Evolutionary conservation across 371 early-diverging fungal genomes (phyloP), one percentile per base, ranked within the genome.

Genomic region (Basidiobolus heterosporus): DNA sequence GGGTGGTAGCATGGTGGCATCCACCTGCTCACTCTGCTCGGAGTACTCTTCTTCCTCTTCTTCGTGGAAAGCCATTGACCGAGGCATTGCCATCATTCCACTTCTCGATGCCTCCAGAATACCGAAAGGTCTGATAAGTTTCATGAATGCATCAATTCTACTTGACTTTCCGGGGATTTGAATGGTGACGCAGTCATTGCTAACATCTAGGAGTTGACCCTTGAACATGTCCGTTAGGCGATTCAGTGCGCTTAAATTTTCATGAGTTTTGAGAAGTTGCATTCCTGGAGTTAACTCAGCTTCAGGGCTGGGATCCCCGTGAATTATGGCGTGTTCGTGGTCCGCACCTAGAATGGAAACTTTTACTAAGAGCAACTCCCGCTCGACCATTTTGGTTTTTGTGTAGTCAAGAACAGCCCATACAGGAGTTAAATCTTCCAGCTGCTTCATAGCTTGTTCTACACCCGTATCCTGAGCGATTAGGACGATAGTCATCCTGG

Each of bases 321-420:
- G 17, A 13, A 38, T 38, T 38, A 69, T 69, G 35, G 69, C 72
- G 36, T 73, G 74, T 19, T 78, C 61, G 55, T 75, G 71, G 45
- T 75, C 76, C 13, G 80, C 78, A 21, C 88, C 86, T 16, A 88
- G 61, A 21, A 90, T 80, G 41, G 86, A 88, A n/a, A 92, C 85
- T 65, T 92, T 92, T 58, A 87, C 74, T 54, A 96, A 60, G 46
- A 89, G 67, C 55, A 92, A 59, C 62, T 96, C 97, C 50, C 97
- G 76, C 61, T 91, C 86, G 18, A 96, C 78, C 39, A 88, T 66
- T 46, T 69, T 74, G 40, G 77, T 75, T 38, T 75, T 70, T 37
- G 88, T 87, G 72, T 91, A 92, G 59, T 93, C 92, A 53, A 96
- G 66, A 23, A 92, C 96, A 16, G 93, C 96, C 92, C 92, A 96